These are phyloP conservation scores for Capsicum rhomboideum DNA, from an alignment of 257 asterid species.

Conservation along the genomic window DNA sequence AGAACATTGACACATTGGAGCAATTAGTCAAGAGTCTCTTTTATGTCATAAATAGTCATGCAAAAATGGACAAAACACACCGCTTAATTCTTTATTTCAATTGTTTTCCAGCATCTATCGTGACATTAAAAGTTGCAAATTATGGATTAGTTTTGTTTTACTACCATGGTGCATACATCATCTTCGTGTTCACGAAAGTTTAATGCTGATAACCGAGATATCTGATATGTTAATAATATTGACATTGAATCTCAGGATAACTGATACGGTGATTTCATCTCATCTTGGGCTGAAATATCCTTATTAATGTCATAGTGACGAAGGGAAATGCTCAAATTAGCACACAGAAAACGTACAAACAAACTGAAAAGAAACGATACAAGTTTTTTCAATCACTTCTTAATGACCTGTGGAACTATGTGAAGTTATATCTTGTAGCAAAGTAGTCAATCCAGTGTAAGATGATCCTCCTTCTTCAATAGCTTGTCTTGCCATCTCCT, in stretches of 20 bases:
- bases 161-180: background rate
- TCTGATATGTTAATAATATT: background rate
- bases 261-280: too few species aligned
- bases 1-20: too few species aligned
- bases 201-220: background rate
- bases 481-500: constrained; percentile 27
- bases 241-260: background rate
- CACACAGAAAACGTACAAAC: background rate
- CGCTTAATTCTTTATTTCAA: too few species aligned
- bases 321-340: background rate
- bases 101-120: too few species aligned
- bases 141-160: background rate
- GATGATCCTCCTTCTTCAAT: constrained; percentile 56
- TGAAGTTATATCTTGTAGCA: constrained; percentile 29
- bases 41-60: too few species aligned
- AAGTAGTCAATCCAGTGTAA: constrained; percentile 22
- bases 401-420: background rate
- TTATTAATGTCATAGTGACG: background rate
- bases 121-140: too few species aligned
- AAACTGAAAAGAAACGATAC: background rate
- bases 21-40: background rate
- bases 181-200: background rate
- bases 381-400: background rate
- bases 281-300: background rate
- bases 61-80: too few species aligned